These are phyloP conservation scores for Hypomontagnella monticulosa DNA, from an alignment of 495 filamentous ascomycete genomes.

Conservation along the genomic window DNA sequence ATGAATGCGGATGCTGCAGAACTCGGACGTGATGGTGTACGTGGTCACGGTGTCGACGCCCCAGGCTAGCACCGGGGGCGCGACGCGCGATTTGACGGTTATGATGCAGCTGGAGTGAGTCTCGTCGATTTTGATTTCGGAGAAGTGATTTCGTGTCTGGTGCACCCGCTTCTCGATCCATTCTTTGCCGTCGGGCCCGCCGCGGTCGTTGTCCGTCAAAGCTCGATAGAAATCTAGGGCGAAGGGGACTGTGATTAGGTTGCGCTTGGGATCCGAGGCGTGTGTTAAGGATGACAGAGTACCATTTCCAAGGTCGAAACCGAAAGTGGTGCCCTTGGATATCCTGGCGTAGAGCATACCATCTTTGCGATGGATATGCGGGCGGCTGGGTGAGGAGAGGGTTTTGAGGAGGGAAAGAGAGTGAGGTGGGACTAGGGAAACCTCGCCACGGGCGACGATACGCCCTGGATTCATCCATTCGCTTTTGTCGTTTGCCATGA, in stretches of 20 bases:
- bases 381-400: slow-evolving; percentile 21
- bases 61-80: slow-evolving; percentile 71
- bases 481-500: slow-evolving; percentile 45
- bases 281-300: slow-evolving; percentile 51
- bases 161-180: slow-evolving; percentile 54
- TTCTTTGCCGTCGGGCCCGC: slow-evolving; percentile 54
- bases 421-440: slow-evolving; percentile 48
- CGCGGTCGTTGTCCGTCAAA: slow-evolving; percentile 72
- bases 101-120: slow-evolving; percentile 46
- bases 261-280: slow-evolving; percentile 26
- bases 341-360: slow-evolving; percentile 45
- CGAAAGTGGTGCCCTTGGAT: slow-evolving; percentile 46
- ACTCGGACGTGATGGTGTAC: slow-evolving; percentile 60
- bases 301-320: slow-evolving; percentile 55
- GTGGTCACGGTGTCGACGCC: slow-evolving; percentile 62
- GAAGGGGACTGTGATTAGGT: slow-evolving; percentile 57
- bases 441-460: slow-evolving; percentile 62
- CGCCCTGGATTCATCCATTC: slow-evolving; percentile 59
- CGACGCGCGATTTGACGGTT: slow-evolving; percentile 59
- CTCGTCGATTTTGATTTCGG: slow-evolving; percentile 52
- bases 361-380: slow-evolving; percentile 30
- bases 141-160: slow-evolving; percentile 56
- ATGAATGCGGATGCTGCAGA: slow-evolving; percentile 57
- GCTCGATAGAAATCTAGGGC: slow-evolving; percentile 61
- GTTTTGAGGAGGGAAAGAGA: slow-evolving; percentile 43